Base-by-base conservation (phyloP, 805 yeast genomes). In the Metschnikowia hibisci region DNA sequence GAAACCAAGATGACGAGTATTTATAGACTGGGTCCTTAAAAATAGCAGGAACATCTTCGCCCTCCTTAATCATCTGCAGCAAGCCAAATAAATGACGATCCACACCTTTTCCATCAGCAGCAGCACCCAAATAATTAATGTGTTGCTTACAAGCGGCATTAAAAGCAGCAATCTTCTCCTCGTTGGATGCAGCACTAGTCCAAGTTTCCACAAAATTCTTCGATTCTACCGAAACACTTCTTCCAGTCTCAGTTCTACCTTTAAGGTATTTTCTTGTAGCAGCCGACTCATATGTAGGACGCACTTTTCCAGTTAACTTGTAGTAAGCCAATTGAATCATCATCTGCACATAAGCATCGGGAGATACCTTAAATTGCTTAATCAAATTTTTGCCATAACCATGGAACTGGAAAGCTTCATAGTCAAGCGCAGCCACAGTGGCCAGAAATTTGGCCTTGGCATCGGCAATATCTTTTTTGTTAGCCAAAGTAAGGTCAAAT, bases 201-300 rank as follows among this genome's bases (percentile, higher is more conserved):
- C 95, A 87, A 28, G 84, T 79, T 58, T 77, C 70, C 45, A 85
- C 95, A 64, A 89, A 86, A 27, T 70, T 69, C 37, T 77, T 71
- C 20, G 88, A 77, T 60, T 84, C 95, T 40, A 62, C 61, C 7
- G 96, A 81, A 9, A 87, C 96, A 4, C 88, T 70, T 58, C 99
- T 78, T 48, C 93, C 88, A 18, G 96, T 85, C 67, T 91, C 99
- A 7, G 98, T 91, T 63, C 99, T 80, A 43, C 99, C 99, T 57
- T 78, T 81, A 59, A 80, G 84, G 65, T 75, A 91, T 62, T 80
- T 83, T 65, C 98, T 81, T 2, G 97, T 91, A 15, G 98, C 87
- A 3, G 97, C 96, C 40, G 96, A 83, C 67, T 91, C 99, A 67
- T 91, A 91, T 10, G 97, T 91, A 50, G 97, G 96, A 59, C 91